Percentiles rank a stretch among this genome's conserved stretches.
Evolutionary conservation across 129 eudicot species (phyloP).

Genomic region (Logfia minima): DNA sequence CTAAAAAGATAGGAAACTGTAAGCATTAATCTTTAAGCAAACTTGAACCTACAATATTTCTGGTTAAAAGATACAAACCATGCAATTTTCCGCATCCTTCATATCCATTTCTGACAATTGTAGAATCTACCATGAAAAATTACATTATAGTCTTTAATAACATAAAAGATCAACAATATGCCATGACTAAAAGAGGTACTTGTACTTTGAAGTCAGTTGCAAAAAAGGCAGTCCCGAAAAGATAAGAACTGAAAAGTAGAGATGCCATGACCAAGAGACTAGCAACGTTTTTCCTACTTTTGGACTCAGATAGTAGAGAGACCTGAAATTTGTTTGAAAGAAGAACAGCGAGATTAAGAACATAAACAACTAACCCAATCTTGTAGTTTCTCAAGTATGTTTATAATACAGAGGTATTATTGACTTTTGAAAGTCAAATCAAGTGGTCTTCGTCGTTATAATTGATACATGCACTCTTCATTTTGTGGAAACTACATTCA

Average conservation of each 20-base stretch:
- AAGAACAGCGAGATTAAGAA: not conserved
- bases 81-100: conserved; percentile 45
- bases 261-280: conserved; percentile 42
- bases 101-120: conserved; percentile 27
- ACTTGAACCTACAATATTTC: not conserved
- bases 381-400: not conserved
- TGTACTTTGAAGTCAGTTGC: conserved; percentile 52
- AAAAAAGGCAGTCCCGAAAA: conserved; percentile 46
- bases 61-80: conserved; percentile 36
- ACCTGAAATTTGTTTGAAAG: conserved; percentile 40
- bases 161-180: not conserved
- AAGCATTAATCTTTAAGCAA: conserved; percentile 11
- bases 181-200: no score
- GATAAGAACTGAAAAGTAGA: conserved; percentile 52
- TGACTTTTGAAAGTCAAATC: conserved; percentile 17
- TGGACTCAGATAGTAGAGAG: conserved; percentile 43
- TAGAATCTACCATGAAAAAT: conserved; percentile 29
- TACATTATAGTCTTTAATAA: conserved; percentile 15
- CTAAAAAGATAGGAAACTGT: conserved; percentile 37
- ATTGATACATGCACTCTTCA: not conserved
- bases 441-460: not conserved
- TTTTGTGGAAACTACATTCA: not conserved
- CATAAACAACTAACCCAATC: conserved; percentile 1
- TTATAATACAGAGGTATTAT: not conserved
- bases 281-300: conserved; percentile 40